Evolutionary conservation across 2,329 filamentous ascomycete genomes (phyloP).

Genomic region (Alternaria atra): DNA sequence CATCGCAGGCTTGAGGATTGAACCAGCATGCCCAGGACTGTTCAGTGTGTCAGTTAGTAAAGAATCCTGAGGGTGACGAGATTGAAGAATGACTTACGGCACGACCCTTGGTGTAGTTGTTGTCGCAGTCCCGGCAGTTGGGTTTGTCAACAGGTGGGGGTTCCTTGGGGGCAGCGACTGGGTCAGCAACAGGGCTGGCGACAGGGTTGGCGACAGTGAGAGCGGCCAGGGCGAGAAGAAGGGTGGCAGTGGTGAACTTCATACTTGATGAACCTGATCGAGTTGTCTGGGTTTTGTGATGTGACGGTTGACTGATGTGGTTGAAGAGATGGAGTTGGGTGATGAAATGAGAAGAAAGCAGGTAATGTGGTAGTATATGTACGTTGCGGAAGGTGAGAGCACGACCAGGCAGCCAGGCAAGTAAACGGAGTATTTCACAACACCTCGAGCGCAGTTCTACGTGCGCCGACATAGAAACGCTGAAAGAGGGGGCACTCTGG

Average conservation of each 20-base stretch:
- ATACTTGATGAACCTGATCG: background rate
- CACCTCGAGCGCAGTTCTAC: too few relatives aligned
- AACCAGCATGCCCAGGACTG: constrained; percentile 1
- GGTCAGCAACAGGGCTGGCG: background rate
- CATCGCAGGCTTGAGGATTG: background rate
- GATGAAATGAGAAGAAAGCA: background rate
- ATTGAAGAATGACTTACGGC: background rate
- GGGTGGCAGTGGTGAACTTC: background rate
- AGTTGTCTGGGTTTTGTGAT: background rate
- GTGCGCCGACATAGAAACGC: background rate
- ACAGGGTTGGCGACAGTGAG: background rate
- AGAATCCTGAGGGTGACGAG: fast-evolving
- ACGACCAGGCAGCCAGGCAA: background rate
- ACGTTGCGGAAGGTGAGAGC: background rate
- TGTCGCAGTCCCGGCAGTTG: constrained; percentile 1
- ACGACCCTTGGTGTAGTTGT: background rate
- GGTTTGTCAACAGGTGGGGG: background rate
- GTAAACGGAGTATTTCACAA: too few relatives aligned
- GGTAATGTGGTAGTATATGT: background rate
- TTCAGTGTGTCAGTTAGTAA: background rate
- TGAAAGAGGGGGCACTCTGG: background rate
- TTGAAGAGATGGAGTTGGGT: background rate
- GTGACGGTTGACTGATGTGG: background rate
- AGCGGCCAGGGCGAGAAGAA: background rate
- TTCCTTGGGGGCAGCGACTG: background rate